Percentiles rank a stretch among this genome's conserved stretches.
These are phyloP conservation scores for Dactylonectria macrodidyma DNA, from an alignment of 2,329 filamentous ascomycete species.

Conservation along the genomic window DNA sequence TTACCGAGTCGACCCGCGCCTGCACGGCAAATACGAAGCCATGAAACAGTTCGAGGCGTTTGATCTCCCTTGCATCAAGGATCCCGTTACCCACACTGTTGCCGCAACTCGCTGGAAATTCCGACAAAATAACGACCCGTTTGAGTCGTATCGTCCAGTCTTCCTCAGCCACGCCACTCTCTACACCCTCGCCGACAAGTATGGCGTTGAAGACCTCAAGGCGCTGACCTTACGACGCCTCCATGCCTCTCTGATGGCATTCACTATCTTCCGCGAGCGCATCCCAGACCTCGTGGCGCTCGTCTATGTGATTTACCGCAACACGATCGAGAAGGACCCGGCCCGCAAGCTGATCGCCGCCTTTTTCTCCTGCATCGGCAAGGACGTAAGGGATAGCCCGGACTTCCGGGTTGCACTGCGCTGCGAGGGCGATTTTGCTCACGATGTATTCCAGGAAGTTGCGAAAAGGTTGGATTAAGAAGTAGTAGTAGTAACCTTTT, in stretches of 20 bases:
- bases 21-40: slow-evolving; percentile 32
- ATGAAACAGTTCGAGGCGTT: slow-evolving; percentile 33
- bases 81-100: background rate
- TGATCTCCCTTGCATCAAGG: background rate
- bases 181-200: slow-evolving; percentile 48
- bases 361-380: slow-evolving; percentile 42
- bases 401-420: slow-evolving; percentile 35
- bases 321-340: slow-evolving; percentile 39
- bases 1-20: background rate
- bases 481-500: background rate
- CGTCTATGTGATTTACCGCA: slow-evolving; percentile 39
- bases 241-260: slow-evolving; percentile 33
- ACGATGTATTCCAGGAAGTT: slow-evolving; percentile 36
- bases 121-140: background rate
- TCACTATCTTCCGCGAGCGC: slow-evolving; percentile 32
- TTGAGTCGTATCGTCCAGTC: slow-evolving; percentile 32
- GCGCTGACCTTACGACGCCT: slow-evolving; percentile 38
- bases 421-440: slow-evolving; percentile 39
- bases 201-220: slow-evolving; percentile 38
- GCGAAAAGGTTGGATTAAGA: slow-evolving; percentile 27
- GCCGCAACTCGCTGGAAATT: slow-evolving; percentile 7
- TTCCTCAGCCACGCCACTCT: slow-evolving; percentile 44
- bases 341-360: slow-evolving; percentile 37
- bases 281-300: slow-evolving; percentile 39
- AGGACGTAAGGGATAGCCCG: slow-evolving; percentile 31